A percentile compares a stretch with the other conserved stretches of the same genome.
Evolutionary conservation across 2,329 filamentous ascomycete genomes (phyloP).

Genomic region (Fulvia fulva): DNA sequence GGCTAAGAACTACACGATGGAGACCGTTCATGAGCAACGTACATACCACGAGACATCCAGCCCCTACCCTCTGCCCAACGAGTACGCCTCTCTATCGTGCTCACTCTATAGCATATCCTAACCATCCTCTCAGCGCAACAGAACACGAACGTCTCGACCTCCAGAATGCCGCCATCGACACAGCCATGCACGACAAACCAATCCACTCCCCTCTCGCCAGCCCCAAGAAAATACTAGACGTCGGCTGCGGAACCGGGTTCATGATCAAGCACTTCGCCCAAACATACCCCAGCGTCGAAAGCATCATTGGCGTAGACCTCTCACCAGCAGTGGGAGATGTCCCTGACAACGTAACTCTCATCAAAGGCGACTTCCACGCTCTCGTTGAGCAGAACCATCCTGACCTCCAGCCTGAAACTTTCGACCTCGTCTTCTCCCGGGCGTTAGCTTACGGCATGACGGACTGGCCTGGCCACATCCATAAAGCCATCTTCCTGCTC

Average conservation of each 20-base stretch:
- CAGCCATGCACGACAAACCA: constrained; percentile 7
- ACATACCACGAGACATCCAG: neutral
- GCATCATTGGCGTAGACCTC: constrained; percentile 34
- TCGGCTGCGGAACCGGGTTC: constrained; percentile 27
- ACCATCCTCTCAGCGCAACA: constrained; percentile 4
- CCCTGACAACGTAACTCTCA: neutral
- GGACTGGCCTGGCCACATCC: constrained; percentile 15
- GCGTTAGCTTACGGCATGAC: constrained; percentile 13
- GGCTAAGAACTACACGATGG: neutral
- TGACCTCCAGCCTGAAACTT: neutral
- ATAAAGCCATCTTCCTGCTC: constrained; percentile 1
- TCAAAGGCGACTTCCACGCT: constrained; percentile 7
- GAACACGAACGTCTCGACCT: constrained; percentile 21
- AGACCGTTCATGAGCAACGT: neutral
- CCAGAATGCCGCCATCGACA: constrained; percentile 5
- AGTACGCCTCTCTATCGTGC: neutral
- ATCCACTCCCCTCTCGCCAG: constrained; percentile 3
- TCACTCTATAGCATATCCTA: too few relatives aligned
- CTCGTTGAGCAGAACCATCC: neutral
- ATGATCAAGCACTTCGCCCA: constrained; percentile 25
- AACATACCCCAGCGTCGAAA: constrained; percentile 22
- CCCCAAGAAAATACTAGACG: constrained; percentile 14
- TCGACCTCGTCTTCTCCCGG: constrained; percentile 17
- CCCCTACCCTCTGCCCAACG: neutral
- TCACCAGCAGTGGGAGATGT: constrained; percentile 7